A percentile compares a stretch with the other conserved stretches of the same genome.
phyloP scores from a whole-genome alignment of 257 asterid species.

The Petrea volubilis region DNA sequence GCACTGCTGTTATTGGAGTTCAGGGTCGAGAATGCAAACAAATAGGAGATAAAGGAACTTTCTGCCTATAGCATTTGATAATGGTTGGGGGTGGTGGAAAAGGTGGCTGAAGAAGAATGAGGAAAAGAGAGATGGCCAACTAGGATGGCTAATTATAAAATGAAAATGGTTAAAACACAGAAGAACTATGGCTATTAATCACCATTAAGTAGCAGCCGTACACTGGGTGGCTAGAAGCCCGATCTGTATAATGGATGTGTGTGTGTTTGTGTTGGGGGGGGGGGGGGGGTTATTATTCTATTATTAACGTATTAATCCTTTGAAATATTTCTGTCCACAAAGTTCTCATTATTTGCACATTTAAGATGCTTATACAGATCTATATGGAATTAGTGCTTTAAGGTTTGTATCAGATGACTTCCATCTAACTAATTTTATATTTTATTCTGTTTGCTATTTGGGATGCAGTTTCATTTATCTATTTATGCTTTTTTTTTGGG shows the following conservation, averaged over 20 bases:
- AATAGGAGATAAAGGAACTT: background rate
- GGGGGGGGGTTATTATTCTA: no score
- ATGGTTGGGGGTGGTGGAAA: background rate
- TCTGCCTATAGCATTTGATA: slow-evolving; percentile 2
- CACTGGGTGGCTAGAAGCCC: background rate
- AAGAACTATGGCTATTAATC: background rate
- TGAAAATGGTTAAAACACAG: background rate
- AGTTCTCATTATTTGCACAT: background rate
- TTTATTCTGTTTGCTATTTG: background rate
- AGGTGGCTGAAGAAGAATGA: slow-evolving; percentile 15
- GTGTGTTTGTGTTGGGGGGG: background rate
- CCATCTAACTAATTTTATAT: background rate
- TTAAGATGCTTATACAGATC: background rate
- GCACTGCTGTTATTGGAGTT: background rate
- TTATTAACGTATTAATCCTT: background rate
- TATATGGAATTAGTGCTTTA: background rate
- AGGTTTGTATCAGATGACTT: background rate
- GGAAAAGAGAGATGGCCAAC: slow-evolving; percentile 13
- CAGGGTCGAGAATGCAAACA: background rate
- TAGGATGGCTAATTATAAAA: background rate
- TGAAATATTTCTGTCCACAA: background rate
- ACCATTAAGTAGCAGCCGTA: background rate
- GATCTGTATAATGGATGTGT: background rate
- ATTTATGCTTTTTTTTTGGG: background rate
- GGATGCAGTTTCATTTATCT: background rate